A percentile compares a stretch with the other conserved stretches of the same genome.
These are phyloP conservation scores for Cytospora paraplurivora DNA, from an alignment of 2,329 filamentous ascomycete genomes.

Conservation along the genomic window DNA sequence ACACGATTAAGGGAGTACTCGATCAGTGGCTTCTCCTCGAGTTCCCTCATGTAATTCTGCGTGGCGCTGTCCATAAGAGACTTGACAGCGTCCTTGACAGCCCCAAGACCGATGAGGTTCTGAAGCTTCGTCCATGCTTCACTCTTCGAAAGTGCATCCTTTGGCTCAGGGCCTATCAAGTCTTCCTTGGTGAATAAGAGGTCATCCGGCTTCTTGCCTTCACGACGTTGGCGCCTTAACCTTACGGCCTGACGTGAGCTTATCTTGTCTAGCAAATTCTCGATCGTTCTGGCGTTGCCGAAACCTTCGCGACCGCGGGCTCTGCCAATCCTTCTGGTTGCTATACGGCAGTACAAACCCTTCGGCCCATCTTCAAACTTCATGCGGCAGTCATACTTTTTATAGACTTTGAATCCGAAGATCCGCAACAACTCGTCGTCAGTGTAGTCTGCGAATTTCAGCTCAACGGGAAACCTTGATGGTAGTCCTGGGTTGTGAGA, in stretches of 20 bases:
- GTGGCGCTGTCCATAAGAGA: constrained; percentile 62
- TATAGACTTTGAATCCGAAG: constrained; percentile 54
- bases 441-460: constrained; percentile 70
- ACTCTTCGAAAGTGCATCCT: constrained; percentile 51
- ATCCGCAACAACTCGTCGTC: constrained; percentile 67
- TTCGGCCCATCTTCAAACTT: constrained; percentile 57
- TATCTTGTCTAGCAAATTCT: constrained; percentile 62
- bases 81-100: constrained; percentile 64
- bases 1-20: constrained; percentile 67
- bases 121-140: constrained; percentile 61
- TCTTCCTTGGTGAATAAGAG: constrained; percentile 66
- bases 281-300: constrained; percentile 70
- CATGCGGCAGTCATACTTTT: constrained; percentile 58
- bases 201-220: constrained; percentile 52
- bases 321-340: constrained; percentile 60
- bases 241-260: constrained; percentile 60
- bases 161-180: constrained; percentile 70
- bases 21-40: constrained; percentile 60
- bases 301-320: constrained; percentile 68
- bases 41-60: constrained; percentile 67
- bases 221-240: constrained; percentile 49
- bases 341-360: constrained; percentile 67
- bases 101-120: constrained; percentile 57
- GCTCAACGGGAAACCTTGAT: constrained; percentile 66
- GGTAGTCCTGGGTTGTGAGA: constrained; percentile 71